phyloP scores from a whole-genome alignment of 768 basidiomycete genomes.

The Mycena haematopus region DNA sequence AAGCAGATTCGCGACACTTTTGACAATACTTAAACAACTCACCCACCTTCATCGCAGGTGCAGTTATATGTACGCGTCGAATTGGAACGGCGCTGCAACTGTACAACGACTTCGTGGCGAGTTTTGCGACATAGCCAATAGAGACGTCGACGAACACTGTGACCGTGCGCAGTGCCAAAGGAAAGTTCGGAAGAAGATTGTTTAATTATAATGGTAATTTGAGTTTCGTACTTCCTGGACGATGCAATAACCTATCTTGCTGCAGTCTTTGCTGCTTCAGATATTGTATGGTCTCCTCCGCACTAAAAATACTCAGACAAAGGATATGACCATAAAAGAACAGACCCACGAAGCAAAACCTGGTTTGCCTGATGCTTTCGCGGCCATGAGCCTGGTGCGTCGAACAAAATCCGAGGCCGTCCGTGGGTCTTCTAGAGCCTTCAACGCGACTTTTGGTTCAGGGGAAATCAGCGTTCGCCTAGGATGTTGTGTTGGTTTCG shows the following conservation, averaged over 20 bases:
- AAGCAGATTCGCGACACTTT: too few relatives aligned
- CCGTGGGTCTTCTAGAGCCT: slow-evolving; percentile 1
- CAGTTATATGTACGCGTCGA: too few relatives aligned
- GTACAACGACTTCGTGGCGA: too few relatives aligned
- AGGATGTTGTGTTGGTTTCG: background rate
- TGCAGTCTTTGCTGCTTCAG: slow-evolving; percentile 23
- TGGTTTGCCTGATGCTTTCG: slow-evolving; percentile 35
- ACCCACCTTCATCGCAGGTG: too few relatives aligned
- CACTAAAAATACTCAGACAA: slow-evolving; percentile 25
- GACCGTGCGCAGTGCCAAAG: too few relatives aligned
- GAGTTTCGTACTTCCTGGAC: background rate
- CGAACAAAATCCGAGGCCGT: slow-evolving; percentile 27
- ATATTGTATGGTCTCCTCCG: slow-evolving; percentile 37
- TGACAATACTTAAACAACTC: background rate
- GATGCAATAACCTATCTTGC: slow-evolving; percentile 19
- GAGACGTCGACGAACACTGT: too few relatives aligned
- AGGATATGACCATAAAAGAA: background rate
- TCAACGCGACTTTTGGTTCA: slow-evolving; percentile 11
- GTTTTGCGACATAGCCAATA: too few relatives aligned
- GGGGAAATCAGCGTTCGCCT: background rate
- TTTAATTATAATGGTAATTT: slow-evolving; percentile 19
- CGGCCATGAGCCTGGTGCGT: slow-evolving; percentile 35
- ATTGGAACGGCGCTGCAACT: too few relatives aligned
- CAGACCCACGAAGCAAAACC: slow-evolving; percentile 36
- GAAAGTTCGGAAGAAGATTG: too few relatives aligned